These are phyloP conservation scores for Nothophoma quercina DNA, from an alignment of 2,329 filamentous ascomycete genomes.

Conservation along the genomic window DNA sequence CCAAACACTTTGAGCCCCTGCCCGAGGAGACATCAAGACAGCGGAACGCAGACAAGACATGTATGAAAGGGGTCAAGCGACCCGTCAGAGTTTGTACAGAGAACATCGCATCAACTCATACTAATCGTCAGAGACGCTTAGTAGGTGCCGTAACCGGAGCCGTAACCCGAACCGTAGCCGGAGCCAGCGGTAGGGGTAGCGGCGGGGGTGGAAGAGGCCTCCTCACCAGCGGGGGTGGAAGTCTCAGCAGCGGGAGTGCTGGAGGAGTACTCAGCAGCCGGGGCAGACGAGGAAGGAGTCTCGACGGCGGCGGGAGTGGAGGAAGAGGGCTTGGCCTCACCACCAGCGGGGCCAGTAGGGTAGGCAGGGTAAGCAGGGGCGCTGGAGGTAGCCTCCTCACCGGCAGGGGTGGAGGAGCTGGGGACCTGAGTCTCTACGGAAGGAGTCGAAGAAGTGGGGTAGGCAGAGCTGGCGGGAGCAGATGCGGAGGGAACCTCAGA, in stretches of 20 bases:
- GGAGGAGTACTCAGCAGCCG: slow-evolving; percentile 11
- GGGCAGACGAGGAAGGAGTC: slow-evolving; percentile 13
- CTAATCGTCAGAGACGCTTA: slow-evolving; percentile 26
- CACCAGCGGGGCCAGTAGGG: slow-evolving; percentile 14
- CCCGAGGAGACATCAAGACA: slow-evolving; percentile 31
- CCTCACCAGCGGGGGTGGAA: slow-evolving; percentile 19
- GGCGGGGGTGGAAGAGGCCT: slow-evolving; percentile 21
- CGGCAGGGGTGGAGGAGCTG: slow-evolving; percentile 21
- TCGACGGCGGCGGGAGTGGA: slow-evolving; percentile 21
- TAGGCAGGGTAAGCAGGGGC: slow-evolving; percentile 22
- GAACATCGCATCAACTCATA: slow-evolving; percentile 26
- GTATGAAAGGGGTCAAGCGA: slow-evolving; percentile 37
- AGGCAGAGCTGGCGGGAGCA: slow-evolving; percentile 3
- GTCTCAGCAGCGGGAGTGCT: too few species aligned
- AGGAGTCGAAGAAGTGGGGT: slow-evolving; percentile 19
- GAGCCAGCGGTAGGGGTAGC: slow-evolving; percentile 22
- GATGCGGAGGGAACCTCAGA: slow-evolving; percentile 29
- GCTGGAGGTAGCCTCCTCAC: slow-evolving; percentile 22
- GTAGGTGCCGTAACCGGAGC: slow-evolving; percentile 30
- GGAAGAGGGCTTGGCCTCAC: slow-evolving; percentile 3
- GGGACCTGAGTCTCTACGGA: slow-evolving; percentile 20
- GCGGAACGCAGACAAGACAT: slow-evolving; percentile 32
- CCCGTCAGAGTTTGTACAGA: slow-evolving; percentile 27
- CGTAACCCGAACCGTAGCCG: slow-evolving; percentile 30
- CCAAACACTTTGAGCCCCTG: slow-evolving; percentile 26